Base-by-base conservation (phyloP, 1,284 basidiomycete genomes). In the Pseudozyma pruni region DNA sequence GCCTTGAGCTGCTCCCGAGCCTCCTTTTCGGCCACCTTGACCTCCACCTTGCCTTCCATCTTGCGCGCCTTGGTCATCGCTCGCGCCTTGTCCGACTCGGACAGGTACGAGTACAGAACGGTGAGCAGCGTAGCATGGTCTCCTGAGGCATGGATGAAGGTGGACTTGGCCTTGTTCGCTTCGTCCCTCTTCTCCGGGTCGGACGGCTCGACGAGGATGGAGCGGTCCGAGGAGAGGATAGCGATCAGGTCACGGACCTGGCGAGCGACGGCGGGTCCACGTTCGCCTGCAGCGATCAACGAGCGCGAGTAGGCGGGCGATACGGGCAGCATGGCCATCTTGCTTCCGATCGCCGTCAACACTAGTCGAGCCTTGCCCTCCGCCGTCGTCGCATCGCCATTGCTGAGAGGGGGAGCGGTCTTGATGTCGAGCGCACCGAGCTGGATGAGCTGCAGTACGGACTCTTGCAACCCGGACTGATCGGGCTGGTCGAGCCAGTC, bases 1-100 rank as follows among this genome's bases (percentile, higher is more conserved):
- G 63, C 71, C 27, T 55, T 86, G 49, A 89, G 83, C 4, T 84
- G 86, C 37, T 69, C 67, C 27, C 57, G 37, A 4, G 40, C 55
- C 29, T 69, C 61, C 47, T 51, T 57, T 13, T 60, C 54, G 1
- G 44, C 32, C 23, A 41, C 54, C n/a, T 61, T 70, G 3, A 22
- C 19, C 11, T 53, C 49, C 14, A 14, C 42, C 35, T 48, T 59
- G 13, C 34, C 32, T 4, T 64, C 50, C 8, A 10, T 14, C 19
- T 53, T 66, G 8, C 46, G 34, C 16, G 29, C 32, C 17, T 48
- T 41, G 10, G 42, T 25, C 19, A 29, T 41, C 33, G 37, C 40
- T 3, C 54, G 38, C 9, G 46, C 32, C 29, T 70, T 58, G 11
- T 64, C 62, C 43, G 57, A 40, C 33, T 67, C 70, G 3, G 33